Percentiles rank a stretch among this genome's conserved stretches.
These are phyloP conservation scores for Coemansia sp. DNA, from an alignment of 192 early-diverging fungal genomes.

Conservation along the genomic window DNA sequence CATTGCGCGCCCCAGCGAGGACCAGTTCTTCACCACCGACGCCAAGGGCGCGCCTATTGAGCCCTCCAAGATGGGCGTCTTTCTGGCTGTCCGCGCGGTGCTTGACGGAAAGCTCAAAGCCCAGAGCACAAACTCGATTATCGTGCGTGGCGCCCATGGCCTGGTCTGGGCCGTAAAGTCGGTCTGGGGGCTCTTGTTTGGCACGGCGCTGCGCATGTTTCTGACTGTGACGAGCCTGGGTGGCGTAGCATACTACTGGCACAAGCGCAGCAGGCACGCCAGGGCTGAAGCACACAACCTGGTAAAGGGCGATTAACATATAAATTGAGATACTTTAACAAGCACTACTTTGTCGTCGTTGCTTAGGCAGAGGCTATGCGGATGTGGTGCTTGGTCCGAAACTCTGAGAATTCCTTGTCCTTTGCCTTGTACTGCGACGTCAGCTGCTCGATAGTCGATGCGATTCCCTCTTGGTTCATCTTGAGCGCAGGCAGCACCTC, in stretches of 20 bases:
- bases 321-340: background rate
- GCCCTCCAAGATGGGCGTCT: conserved; percentile 37
- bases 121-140: conserved; percentile 37
- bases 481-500: conserved; percentile 88
- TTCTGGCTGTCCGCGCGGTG: conserved; percentile 42
- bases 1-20: conserved; percentile 55
- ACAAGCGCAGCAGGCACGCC: conserved; percentile 14
- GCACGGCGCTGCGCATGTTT: conserved; percentile 21
- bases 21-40: conserved; percentile 37
- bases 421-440: conserved; percentile 79
- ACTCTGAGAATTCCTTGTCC: conserved; percentile 84
- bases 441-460: conserved; percentile 71
- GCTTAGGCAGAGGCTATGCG: conserved; percentile 51
- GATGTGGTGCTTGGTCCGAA: conserved; percentile 89
- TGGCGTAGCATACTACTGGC: conserved; percentile 15
- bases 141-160: conserved; percentile 18
- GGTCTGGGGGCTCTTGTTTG: conserved; percentile 25
- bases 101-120: conserved; percentile 34
- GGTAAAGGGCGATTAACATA: conserved; percentile 41
- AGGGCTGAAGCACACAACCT: conserved; percentile 4
- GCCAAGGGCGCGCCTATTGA: conserved; percentile 24
- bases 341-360: background rate
- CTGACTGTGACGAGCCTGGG: conserved; percentile 15
- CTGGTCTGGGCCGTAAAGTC: conserved; percentile 4
- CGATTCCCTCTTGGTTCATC: conserved; percentile 81